These are phyloP conservation scores for Podospora conica DNA, from an alignment of 495 filamentous ascomycete species.

Conservation along the genomic window DNA sequence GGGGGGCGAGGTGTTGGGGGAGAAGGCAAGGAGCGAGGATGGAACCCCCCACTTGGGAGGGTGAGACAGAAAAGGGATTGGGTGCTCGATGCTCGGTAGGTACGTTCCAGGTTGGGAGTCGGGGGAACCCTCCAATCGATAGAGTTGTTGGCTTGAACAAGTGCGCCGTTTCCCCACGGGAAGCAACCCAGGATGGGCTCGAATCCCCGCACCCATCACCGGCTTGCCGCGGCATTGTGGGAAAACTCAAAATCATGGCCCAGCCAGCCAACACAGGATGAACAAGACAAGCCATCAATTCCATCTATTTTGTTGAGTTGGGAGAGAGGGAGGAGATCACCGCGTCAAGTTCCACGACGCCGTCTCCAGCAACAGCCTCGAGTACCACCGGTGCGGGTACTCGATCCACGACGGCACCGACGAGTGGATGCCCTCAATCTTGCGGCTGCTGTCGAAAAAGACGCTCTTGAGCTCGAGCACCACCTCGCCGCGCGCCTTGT, in stretches of 20 bases:
- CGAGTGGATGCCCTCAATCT: conserved; percentile 36
- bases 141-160: background rate
- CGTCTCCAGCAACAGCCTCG: conserved; percentile 56
- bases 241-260: background rate
- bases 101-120: background rate
- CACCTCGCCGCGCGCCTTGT: conserved; percentile 51
- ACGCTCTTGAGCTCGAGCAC: conserved; percentile 64
- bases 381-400: conserved; percentile 58
- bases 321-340: background rate
- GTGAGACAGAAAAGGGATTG: background rate
- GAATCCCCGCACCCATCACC: background rate
- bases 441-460: conserved; percentile 45
- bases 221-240: background rate
- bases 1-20: conserved; percentile 55
- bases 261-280: background rate
- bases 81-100: background rate
- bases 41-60: background rate
- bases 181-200: background rate
- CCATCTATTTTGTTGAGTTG: background rate
- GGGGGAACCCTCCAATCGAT: background rate
- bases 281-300: background rate
- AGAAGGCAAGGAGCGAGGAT: background rate
- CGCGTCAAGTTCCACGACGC: conserved; percentile 32
- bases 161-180: background rate
- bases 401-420: conserved; percentile 52